Evolutionary conservation across 2,329 filamentous ascomycete genomes (phyloP), one percentile per base, ranked within the genome.

Genomic region (Epichloe sylvatica): DNA sequence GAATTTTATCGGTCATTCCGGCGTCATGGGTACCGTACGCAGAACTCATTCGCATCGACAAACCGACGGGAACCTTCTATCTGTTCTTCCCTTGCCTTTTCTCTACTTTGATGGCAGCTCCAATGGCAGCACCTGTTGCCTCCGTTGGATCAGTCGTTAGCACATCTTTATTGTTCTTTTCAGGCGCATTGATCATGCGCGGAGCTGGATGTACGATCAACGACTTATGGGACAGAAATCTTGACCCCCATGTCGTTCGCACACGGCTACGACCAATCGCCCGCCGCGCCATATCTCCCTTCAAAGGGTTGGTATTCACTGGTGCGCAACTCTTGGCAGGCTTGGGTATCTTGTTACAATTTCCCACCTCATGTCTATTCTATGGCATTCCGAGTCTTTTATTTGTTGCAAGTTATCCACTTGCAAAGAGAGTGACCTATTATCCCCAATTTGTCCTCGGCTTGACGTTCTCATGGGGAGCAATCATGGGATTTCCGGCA

Each of bases 151-250:
- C 81, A 12, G 79, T 87, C 17, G 56, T 84, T 33, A 75, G 78
- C 45, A 88, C 83, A 0, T 75, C 77, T 1, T 60, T 77, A 2
- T 75, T 92, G 45, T 92, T 94, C 68, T 77, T 84, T 59, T 73
- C 79, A 2, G 88, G 87, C 46, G 84, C 86, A 3, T 64, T 94
- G 42, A 76, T 94, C 56, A 92, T 94, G 85, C 84, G 89, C 53
- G 85, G 89, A 45, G 86, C 87, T 19, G 87, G 87, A 47, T 94
- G 89, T 65, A 84, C 84, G 17, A 88, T 94, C 68, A 94, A 94
- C 63, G 89, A 95, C 63, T 78, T 94, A 46, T 90, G 87, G 84
- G 89, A 94, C 65, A 80, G 86, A 49, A 85, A 92, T 57, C 80
- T 94, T 15, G 89, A 95, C 65, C 83, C 84, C 6, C 78, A 88